These are phyloP conservation scores for Barnettozyma pratensis DNA, from an alignment of 805 yeast species.

Conservation along the genomic window DNA sequence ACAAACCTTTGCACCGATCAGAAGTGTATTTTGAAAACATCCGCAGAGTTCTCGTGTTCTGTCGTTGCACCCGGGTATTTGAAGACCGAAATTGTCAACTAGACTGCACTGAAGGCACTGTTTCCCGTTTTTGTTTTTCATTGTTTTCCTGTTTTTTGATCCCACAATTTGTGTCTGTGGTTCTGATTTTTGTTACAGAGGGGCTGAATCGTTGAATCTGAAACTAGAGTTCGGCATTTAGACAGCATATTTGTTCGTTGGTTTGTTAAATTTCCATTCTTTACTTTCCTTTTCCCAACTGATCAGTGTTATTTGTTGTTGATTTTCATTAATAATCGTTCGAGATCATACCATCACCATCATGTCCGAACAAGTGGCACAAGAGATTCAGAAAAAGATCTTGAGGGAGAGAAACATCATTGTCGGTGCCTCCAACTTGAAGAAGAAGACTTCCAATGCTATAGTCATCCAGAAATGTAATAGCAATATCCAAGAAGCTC, in stretches of 20 bases:
- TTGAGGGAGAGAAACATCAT: slow-evolving; percentile 85
- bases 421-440: slow-evolving; percentile 77
- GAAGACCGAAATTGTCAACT: background rate
- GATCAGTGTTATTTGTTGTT: no score
- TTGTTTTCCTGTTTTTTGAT: background rate
- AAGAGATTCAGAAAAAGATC: slow-evolving; percentile 79
- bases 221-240: no score
- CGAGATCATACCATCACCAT: background rate
- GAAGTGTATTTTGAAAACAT: no score
- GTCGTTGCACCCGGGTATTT: no score
- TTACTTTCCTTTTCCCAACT: no score
- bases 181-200: background rate
- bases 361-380: slow-evolving; percentile 37
- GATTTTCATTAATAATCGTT: no score
- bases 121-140: no score
- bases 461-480: slow-evolving; percentile 88
- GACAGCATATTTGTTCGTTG: no score
- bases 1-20: background rate
- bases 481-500: slow-evolving; percentile 85
- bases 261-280: no score
- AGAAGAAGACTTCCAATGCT: slow-evolving; percentile 71
- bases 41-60: no score
- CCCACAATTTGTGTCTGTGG: slow-evolving; percentile 10
- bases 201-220: no score
- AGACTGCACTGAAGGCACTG: no score